phyloP scores from a whole-genome alignment of 345 rosid genomes.

The Schrenkiella parvula region DNA sequence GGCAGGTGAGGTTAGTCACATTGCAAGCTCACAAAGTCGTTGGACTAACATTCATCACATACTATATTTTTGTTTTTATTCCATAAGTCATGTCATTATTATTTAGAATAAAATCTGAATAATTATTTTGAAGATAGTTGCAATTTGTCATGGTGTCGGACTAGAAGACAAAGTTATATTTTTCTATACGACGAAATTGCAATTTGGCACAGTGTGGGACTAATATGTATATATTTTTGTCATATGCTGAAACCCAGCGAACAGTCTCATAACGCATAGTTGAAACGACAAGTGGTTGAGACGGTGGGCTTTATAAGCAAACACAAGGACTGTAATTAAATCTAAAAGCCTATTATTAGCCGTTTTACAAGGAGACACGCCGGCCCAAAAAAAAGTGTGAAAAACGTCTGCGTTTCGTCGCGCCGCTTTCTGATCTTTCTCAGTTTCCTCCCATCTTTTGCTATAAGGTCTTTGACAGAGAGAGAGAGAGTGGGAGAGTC shows the following conservation, averaged over 20 bases:
- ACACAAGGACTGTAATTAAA: not conserved
- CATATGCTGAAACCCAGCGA: not conserved
- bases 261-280: not conserved
- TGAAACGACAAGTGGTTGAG: constrained; percentile 9
- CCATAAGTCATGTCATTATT: not conserved
- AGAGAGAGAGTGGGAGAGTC: not conserved
- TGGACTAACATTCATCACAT: not conserved
- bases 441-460: not conserved
- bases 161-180: not conserved
- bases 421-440: not conserved
- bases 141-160: not conserved
- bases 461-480: not conserved
- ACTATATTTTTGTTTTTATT: not conserved
- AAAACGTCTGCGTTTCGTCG: not conserved
- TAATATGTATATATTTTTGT: not conserved
- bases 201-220: not conserved
- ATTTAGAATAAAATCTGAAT: not conserved
- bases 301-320: not conserved
- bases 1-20: constrained; percentile 22
- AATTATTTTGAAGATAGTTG: not conserved
- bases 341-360: not conserved
- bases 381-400: not conserved
- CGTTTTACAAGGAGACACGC: not conserved
- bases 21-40: constrained; percentile 20
- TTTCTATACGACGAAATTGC: not conserved